These are phyloP conservation scores for Vararia minispora DNA, from an alignment of 768 basidiomycete genomes.

Conservation along the genomic window DNA sequence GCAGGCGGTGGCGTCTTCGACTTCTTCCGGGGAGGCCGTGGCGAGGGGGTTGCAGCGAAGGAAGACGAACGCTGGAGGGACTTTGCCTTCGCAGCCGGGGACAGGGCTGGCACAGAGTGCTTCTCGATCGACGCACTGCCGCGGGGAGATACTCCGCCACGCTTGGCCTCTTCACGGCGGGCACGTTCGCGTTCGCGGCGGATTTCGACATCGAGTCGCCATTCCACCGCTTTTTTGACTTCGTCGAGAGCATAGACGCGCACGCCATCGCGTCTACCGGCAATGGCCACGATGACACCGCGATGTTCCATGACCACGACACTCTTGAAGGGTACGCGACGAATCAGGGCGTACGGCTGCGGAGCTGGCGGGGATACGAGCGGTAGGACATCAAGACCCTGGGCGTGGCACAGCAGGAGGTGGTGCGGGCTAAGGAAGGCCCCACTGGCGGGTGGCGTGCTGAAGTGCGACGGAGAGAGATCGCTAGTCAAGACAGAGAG, in stretches of 20 bases:
- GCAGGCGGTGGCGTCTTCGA: slow-evolving; percentile 12
- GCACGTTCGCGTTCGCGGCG: slow-evolving; percentile 62
- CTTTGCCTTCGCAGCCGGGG: slow-evolving; percentile 10
- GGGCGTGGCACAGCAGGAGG: slow-evolving; percentile 73
- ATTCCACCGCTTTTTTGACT: slow-evolving; percentile 76
- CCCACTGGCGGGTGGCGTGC: slow-evolving; percentile 63
- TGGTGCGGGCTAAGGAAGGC: slow-evolving; percentile 76
- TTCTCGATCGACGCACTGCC: slow-evolving; percentile 20
- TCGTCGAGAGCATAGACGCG: slow-evolving; percentile 85
- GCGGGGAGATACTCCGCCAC: slow-evolving; percentile 24
- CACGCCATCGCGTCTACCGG: slow-evolving; percentile 77
- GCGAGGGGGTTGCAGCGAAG: slow-evolving; percentile 1
- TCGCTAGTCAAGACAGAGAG: slow-evolving; percentile 56
- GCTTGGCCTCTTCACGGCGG: slow-evolving; percentile 60
- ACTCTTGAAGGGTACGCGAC: slow-evolving; percentile 72
- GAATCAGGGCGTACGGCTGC: slow-evolving; percentile 73
- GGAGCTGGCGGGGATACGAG: slow-evolving; percentile 60
- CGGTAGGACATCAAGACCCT: slow-evolving; percentile 81
- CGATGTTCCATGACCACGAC: slow-evolving; percentile 92
- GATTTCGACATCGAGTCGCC: slow-evolving; percentile 75
- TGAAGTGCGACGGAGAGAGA: slow-evolving; percentile 69
- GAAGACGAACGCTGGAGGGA: slow-evolving; percentile 7
- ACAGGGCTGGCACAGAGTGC: slow-evolving; percentile 12
- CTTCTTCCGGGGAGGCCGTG: slow-evolving; percentile 10
- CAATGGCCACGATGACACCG: slow-evolving; percentile 83